Evolutionary conservation across 805 yeast species (phyloP).

Genomic region (Kluyveromyces dobzhanskii): DNA sequence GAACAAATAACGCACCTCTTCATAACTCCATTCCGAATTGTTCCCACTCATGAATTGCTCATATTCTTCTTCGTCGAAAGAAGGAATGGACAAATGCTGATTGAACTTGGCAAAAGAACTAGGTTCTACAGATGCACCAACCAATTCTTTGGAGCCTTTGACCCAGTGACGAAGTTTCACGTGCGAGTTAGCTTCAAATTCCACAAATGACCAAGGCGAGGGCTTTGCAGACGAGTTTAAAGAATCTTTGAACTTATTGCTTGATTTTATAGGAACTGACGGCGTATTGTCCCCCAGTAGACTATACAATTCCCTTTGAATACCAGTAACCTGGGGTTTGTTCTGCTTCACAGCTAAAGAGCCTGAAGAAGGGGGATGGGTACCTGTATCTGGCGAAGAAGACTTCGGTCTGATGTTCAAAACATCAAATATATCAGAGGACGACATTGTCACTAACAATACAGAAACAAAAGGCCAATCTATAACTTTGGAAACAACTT

Average conservation of each 20-base stretch:
- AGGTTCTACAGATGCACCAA: slow-evolving; percentile 27
- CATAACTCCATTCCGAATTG: slow-evolving; percentile 48
- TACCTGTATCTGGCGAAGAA: slow-evolving; percentile 13
- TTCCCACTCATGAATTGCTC: slow-evolving; percentile 39
- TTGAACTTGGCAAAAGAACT: slow-evolving; percentile 70
- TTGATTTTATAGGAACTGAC: slow-evolving; percentile 52
- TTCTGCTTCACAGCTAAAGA: slow-evolving; percentile 6
- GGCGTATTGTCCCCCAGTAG: slow-evolving; percentile 90
- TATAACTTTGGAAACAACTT: no score
- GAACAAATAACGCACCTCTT: slow-evolving; percentile 75
- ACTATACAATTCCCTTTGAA: slow-evolving; percentile 83
- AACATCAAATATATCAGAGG: slow-evolving; percentile 69
- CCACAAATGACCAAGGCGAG: slow-evolving; percentile 72
- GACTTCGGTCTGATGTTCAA: slow-evolving; percentile 47
- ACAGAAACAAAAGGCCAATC: no score
- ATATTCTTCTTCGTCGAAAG: slow-evolving; percentile 55
- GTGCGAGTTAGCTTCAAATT: slow-evolving; percentile 51
- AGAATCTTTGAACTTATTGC: slow-evolving; percentile 53
- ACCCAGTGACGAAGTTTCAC: slow-evolving; percentile 78
- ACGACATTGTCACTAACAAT: slow-evolving; percentile 22
- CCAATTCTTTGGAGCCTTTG: slow-evolving; percentile 50
- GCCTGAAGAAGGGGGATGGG: slow-evolving; percentile 8
- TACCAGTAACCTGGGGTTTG: slow-evolving; percentile 44
- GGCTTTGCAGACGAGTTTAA: slow-evolving; percentile 54
- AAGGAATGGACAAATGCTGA: slow-evolving; percentile 60